These are phyloP conservation scores for Schoenoplectus tabernaemontani DNA, from an alignment of 202 grass and related monocot species.

Conservation along the genomic window DNA sequence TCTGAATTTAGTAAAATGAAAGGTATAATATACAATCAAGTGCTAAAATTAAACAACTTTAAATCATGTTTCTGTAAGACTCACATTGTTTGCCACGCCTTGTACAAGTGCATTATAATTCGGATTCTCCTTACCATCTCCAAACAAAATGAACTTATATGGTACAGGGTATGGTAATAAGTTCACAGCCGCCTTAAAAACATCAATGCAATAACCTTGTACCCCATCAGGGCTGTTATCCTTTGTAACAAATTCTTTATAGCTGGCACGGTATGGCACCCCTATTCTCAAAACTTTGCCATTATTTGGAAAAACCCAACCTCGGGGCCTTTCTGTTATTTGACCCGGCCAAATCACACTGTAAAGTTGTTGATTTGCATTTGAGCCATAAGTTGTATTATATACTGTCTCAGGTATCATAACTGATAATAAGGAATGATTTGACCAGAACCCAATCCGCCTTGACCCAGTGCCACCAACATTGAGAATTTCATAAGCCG, in stretches of 20 bases:
- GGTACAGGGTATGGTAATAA: constrained; percentile 73
- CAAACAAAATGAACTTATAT: constrained; percentile 66
- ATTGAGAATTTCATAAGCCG: constrained; percentile 78
- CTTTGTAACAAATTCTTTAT: constrained; percentile 69
- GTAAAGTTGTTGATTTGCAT: constrained; percentile 34
- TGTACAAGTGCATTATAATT: constrained; percentile 69
- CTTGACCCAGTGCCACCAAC: constrained; percentile 61
- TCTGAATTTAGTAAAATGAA: background rate
- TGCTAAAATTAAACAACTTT: background rate
- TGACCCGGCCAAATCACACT: constrained; percentile 89
- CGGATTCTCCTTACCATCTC: constrained; percentile 75
- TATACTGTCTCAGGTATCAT: constrained; percentile 46
- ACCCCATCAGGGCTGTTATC: constrained; percentile 56
- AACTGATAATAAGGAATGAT: constrained; percentile 54
- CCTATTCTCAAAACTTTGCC: constrained; percentile 74
- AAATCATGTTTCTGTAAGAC: constrained; percentile 24
- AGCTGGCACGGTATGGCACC: constrained; percentile 68
- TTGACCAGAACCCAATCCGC: constrained; percentile 82
- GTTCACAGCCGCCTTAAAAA: constrained; percentile 71
- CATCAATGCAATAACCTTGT: constrained; percentile 85
- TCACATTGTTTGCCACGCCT: constrained; percentile 67
- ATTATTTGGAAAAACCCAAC: constrained; percentile 74
- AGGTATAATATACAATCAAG: background rate
- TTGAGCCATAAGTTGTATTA: constrained; percentile 33
- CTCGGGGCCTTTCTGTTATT: constrained; percentile 59